These are phyloP conservation scores for maize (Zea mays) DNA, from an alignment of 176 grass and related monocot genomes.

Conservation along the genomic window Zm-B73-REFERENCE-NAM-5.0 NC_050101.1:159527001-159527500, in stretches of 20 bases:
- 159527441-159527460: slow-evolving; percentile 22
- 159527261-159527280: slow-evolving; percentile 46
- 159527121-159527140: slow-evolving; percentile 60
- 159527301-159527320: slow-evolving; percentile 12
- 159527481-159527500: not conserved
- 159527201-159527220: slow-evolving; percentile 45
- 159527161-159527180: slow-evolving; percentile 51
- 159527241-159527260: slow-evolving; percentile 65
- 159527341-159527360: slow-evolving; percentile 26
- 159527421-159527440: not conserved
- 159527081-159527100: slow-evolving; percentile 55
- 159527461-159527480: slow-evolving; percentile 21
- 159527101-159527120: slow-evolving; percentile 55
- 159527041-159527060: slow-evolving; percentile 54
- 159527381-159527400: not conserved
- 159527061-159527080: slow-evolving; percentile 44
- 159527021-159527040: slow-evolving; percentile 68
- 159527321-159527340: slow-evolving; percentile 14
- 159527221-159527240: slow-evolving; percentile 44
- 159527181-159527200: slow-evolving; percentile 64
- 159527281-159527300: slow-evolving; percentile 26
- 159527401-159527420: not conserved
- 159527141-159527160: slow-evolving; percentile 55
- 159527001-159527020: slow-evolving; percentile 63
- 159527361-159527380: slow-evolving; percentile 30